Evolutionary conservation across 2,329 filamentous ascomycete genomes (phyloP), one percentile per base, ranked within the genome.

Genomic region (Fusarium lyarnte): DNA sequence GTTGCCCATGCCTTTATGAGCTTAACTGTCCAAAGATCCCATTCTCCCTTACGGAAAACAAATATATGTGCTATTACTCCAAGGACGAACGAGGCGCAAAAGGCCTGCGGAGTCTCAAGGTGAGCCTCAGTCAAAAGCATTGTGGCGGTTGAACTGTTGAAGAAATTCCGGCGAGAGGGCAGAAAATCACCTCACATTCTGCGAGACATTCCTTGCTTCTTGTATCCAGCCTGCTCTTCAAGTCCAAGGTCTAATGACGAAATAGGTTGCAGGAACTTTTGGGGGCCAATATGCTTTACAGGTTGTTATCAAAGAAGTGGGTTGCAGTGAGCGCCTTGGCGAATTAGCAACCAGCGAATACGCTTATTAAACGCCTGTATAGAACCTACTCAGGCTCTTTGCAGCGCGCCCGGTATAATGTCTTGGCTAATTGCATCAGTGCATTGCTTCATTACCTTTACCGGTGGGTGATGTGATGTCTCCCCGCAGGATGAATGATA

Each of bases 11-110:
- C 8, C 12, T 36, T 62, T 8, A 70, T 29, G 0, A 64, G 47
- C 9, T 7, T 54, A 12, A 57, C 59, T 0, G 66, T 27, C 43
- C 46, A 67, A 4, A 57, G 35, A 8, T 73, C 65, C 70, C 70
- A 73, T 43, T 73, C 70, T 3, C 70, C 70, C 6, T 67, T 46
- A 2, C 70, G 54, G 1, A 73, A 12, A 6, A 51, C 8, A 19
- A 31, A 23, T 2, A 58, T 9, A 25, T 73, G 70, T 1, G 23
- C 25, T 1, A 62, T 3, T 0, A 64, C 29, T 5, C 70, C 70
- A 1, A 58, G 0, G 2, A 42, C 0, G 11, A 73, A 73, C 0
- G 39, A 5, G 3, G 27, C 10, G 0, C 3, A 21, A 7, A 51
- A 14, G 6, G 42, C 47, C 8, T 54, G 47, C 2, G 9, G 3